Evolutionary conservation across 2,329 filamentous ascomycete genomes (phyloP).

Genomic region (Aspergillus sp.): DNA sequence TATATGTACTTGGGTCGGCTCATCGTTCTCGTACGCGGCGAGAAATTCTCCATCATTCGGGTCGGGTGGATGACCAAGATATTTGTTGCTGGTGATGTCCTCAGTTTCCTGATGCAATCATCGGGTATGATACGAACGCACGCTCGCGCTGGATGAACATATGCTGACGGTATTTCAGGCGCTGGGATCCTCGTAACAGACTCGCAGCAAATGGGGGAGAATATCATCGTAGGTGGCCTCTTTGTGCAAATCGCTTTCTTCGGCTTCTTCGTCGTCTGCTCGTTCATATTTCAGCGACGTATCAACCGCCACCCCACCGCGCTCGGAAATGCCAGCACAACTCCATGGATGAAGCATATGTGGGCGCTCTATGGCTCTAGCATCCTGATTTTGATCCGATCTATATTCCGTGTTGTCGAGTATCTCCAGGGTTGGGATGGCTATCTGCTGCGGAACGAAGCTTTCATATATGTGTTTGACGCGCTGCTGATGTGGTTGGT

Average conservation of each 20-base stretch:
- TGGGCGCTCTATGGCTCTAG: slow-evolving; percentile 27
- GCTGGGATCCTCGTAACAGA: slow-evolving; percentile 25
- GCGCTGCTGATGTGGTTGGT: slow-evolving; percentile 29
- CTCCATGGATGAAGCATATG: slow-evolving; percentile 38
- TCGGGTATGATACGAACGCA: slow-evolving; percentile 17
- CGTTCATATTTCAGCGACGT: slow-evolving; percentile 26
- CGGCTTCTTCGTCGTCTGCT: slow-evolving; percentile 28
- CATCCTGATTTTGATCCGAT: slow-evolving; percentile 28
- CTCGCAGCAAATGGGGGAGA: slow-evolving; percentile 20
- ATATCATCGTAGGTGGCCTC: slow-evolving; percentile 28
- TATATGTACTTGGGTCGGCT: slow-evolving; percentile 28
- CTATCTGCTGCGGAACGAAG: slow-evolving; percentile 26
- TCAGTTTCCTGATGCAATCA: slow-evolving; percentile 32
- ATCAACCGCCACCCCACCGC: slow-evolving; percentile 29
- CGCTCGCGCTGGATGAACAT: background rate
- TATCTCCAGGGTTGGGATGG: slow-evolving; percentile 28
- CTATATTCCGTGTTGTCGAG: slow-evolving; percentile 30
- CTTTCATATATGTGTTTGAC: slow-evolving; percentile 33
- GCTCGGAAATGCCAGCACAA: slow-evolving; percentile 17
- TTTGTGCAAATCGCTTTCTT: slow-evolving; percentile 33
- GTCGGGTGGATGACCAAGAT: slow-evolving; percentile 29
- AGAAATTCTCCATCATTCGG: slow-evolving; percentile 21
- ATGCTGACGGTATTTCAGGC: slow-evolving; percentile 10
- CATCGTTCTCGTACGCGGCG: slow-evolving; percentile 22
- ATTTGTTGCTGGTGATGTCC: slow-evolving; percentile 29